Evolutionary conservation across 2,329 filamentous ascomycete species (phyloP), one percentile per base, ranked within the genome.

Genomic region (Coniosporium tulheliwenetii): DNA sequence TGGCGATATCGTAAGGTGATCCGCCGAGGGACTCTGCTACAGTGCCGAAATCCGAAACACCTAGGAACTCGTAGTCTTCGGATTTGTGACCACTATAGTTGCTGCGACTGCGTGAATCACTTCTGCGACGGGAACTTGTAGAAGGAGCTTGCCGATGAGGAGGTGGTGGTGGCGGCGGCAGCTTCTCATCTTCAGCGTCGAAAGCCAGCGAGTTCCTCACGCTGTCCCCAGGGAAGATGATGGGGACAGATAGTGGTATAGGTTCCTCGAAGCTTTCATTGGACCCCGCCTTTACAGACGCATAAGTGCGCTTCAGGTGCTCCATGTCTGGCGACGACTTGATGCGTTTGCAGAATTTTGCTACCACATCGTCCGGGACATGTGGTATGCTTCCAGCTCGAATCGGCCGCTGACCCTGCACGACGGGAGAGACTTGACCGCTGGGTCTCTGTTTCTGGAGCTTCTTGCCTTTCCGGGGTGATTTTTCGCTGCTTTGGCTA

Each of bases 1-100:
- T 59, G 12, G 64, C 60, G 32, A 60, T 54, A 41, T 67, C 64
- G 44, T 66, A 67, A 5, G 64, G 62, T 9, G 60, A 63, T 14
- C 50, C 46, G 15, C 65, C 65, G 1, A 67, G 53, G 4, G 61
- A 53, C 9, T 56, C 49, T 4, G 60, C 59, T 5, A 64, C 62
- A 2, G 59, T 63, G 12, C 57, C 61, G 31, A 66, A 56, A 44
- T 66, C 53, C 41, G 41, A 31, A 44, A 42, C 34, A 39, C 44
- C 35, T 12, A 13, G 10, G n/a, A 29, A 10, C 13, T 4, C 16
- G 16, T 14, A 41, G 9, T 48, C 39, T n/a, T 10, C 32, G 37
- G 48, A 40, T 39, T 58, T 50, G 5, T 26, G 19, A 26, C 19
- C 19, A 26, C 19, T 26, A 26, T 26, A 26, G 19, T 26, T 26